phyloP scores from a whole-genome alignment of 225 moss, liverwort and hornwort species.

The Thuidium tamariscinum region DNA sequence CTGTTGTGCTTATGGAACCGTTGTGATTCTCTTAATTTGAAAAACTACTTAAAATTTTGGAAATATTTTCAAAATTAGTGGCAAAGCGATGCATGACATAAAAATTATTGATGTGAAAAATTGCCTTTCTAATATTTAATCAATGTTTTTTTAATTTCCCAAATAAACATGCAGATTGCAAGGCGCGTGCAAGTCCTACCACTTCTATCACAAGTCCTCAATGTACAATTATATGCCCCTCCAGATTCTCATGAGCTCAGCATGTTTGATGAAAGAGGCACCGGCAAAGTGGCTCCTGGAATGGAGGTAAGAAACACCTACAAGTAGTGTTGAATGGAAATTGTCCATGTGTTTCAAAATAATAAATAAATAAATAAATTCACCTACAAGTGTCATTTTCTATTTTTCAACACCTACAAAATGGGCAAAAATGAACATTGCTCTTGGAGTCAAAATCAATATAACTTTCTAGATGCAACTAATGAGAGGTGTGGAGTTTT shows the following conservation, averaged over 20 bases:
- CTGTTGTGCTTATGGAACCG: background rate
- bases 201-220: constrained; percentile 55
- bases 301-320: constrained; percentile 48
- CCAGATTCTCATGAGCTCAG: constrained; percentile 38
- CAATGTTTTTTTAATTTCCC: background rate
- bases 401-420: background rate
- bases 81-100: accelerated
- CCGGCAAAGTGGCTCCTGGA: constrained; percentile 79
- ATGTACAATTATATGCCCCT: constrained; percentile 63
- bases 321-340: too few relatives aligned
- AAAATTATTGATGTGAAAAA: background rate
- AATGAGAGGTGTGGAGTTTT: background rate
- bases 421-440: too few relatives aligned
- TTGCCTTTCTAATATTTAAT: background rate
- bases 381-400: accelerated
- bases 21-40: too few relatives aligned
- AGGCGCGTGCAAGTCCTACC: constrained; percentile 84
- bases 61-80: background rate
- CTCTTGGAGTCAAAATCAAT: accelerated
- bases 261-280: constrained; percentile 60
- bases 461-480: too few relatives aligned
- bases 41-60: background rate
- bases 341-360: too few relatives aligned
- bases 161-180: constrained; percentile 31
- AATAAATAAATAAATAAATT: too few relatives aligned